Evolutionary conservation across 257 asterid species (phyloP).

Genomic region (Linaria vulgaris): DNA sequence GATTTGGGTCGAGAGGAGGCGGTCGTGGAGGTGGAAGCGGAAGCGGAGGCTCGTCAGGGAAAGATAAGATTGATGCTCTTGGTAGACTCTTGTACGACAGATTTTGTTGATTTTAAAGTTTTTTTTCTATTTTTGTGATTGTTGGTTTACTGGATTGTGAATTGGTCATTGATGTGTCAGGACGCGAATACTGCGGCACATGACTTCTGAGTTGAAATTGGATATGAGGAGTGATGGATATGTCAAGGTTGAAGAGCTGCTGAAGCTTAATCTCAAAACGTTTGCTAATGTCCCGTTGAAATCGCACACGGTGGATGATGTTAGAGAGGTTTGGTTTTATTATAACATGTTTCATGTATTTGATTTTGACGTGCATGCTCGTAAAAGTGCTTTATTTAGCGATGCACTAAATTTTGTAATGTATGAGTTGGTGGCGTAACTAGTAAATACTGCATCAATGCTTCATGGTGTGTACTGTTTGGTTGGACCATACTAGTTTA

Average conservation of each 20-base stretch:
- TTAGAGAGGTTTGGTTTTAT: slow-evolving; percentile 64
- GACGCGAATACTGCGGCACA: slow-evolving; percentile 82
- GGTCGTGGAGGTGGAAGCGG: neutral
- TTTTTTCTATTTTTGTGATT: neutral
- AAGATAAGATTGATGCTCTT: neutral
- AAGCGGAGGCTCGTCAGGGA: neutral
- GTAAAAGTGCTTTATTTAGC: neutral
- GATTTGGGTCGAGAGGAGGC: neutral
- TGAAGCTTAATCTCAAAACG: slow-evolving; percentile 75
- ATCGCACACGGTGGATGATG: slow-evolving; percentile 73
- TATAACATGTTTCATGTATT: neutral
- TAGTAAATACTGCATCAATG: no score
- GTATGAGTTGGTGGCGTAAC: no score
- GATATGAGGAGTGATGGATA: slow-evolving; percentile 86
- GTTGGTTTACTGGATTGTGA: slow-evolving; percentile 1
- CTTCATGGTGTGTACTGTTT: no score
- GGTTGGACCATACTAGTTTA: no score
- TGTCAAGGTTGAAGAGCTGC: slow-evolving; percentile 79
- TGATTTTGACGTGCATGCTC: neutral
- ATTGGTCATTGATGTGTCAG: slow-evolving; percentile 36
- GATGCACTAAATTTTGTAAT: no score
- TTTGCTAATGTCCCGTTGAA: slow-evolving; percentile 59
- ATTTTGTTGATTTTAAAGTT: neutral
- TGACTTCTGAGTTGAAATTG: slow-evolving; percentile 81
- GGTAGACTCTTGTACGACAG: neutral